These are phyloP conservation scores for Lactarius hengduanensis DNA, from an alignment of 768 basidiomycete genomes.

Conservation along the genomic window DNA sequence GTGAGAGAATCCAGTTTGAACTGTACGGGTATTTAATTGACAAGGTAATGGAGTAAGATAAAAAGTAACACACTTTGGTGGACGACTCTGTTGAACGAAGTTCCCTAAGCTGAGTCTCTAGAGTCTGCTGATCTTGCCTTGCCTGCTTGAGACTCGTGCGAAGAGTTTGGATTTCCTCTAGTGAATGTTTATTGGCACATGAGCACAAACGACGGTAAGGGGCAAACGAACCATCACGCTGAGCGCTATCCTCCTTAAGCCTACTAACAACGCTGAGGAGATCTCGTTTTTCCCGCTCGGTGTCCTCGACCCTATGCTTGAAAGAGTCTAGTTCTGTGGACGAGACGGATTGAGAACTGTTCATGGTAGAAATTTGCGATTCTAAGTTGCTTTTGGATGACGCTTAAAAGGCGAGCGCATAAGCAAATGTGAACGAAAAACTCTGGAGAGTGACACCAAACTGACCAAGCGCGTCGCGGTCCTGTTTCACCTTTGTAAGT, in stretches of 20 bases:
- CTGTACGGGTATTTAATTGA: constrained; percentile 39
- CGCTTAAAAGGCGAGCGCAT: constrained; percentile 36
- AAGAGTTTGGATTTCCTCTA: constrained; percentile 72
- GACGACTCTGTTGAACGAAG: constrained; percentile 73
- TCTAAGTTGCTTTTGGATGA: constrained; percentile 48
- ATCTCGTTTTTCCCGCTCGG: constrained; percentile 89
- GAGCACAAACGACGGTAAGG: not conserved
- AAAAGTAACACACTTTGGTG: constrained; percentile 52
- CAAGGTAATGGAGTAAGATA: constrained; percentile 9
- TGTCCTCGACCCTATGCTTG: constrained; percentile 63
- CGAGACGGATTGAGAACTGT: constrained; percentile 59
- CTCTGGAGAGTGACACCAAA: constrained; percentile 22
- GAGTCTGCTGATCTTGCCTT: constrained; percentile 64
- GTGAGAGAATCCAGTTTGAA: constrained; percentile 84
- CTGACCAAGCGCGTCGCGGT: constrained; percentile 67
- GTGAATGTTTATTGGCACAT: not conserved
- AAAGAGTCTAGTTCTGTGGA: constrained; percentile 59
- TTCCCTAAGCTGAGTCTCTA: constrained; percentile 71
- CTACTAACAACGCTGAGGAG: constrained; percentile 80
- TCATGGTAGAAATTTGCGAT: constrained; percentile 54
- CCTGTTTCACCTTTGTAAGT: constrained; percentile 52
- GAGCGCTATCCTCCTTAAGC: constrained; percentile 69
- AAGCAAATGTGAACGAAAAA: constrained; percentile 29
- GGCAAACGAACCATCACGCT: constrained; percentile 64
- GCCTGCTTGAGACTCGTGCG: constrained; percentile 70